A percentile compares a stretch with the other conserved stretches of the same genome.
Conservation (phyloP, 163 green algal species). For the Volvox carteri region DNA sequence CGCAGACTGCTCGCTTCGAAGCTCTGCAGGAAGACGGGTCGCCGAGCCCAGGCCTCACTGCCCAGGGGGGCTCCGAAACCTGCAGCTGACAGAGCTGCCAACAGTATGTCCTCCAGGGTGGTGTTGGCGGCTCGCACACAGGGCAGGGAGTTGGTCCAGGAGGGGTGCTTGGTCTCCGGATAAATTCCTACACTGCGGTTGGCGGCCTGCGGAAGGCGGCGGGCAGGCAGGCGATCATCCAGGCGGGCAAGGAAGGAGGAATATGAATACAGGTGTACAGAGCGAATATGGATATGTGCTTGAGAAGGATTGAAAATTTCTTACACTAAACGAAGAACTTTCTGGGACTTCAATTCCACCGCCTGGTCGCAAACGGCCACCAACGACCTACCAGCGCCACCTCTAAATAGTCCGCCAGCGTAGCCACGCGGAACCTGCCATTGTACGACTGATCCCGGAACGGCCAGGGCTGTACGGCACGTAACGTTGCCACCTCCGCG, state of each 20-base stretch:
- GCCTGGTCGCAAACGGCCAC: no score
- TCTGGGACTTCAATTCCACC: no score
- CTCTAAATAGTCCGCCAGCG: constrained; percentile 64
- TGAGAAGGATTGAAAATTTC: no score
- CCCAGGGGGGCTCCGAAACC: constrained; percentile 1
- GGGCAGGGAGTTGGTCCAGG: constrained; percentile 56
- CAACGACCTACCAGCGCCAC: constrained; percentile 60
- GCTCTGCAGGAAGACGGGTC: constrained; percentile 45
- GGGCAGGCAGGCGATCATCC: background rate
- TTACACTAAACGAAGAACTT: no score
- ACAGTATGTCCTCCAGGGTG: constrained; percentile 45
- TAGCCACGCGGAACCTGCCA: constrained; percentile 54
- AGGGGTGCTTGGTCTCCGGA: constrained; percentile 77
- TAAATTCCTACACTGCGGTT: constrained; percentile 71
- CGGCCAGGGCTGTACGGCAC: constrained; percentile 62
- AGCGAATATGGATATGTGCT: no score
- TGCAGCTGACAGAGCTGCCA: background rate
- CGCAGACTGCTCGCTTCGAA: constrained; percentile 48
- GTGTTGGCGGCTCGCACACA: constrained; percentile 22
- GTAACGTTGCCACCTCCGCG: constrained; percentile 59
- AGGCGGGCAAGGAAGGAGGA: no score
- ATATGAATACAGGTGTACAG: no score
- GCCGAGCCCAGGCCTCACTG: constrained; percentile 17
- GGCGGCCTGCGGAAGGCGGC: background rate
- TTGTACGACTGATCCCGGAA: constrained; percentile 68